phyloP scores from a whole-genome alignment of 2,329 filamentous ascomycete genomes.

The Aspergillus oerlinghausenensis region DNA sequence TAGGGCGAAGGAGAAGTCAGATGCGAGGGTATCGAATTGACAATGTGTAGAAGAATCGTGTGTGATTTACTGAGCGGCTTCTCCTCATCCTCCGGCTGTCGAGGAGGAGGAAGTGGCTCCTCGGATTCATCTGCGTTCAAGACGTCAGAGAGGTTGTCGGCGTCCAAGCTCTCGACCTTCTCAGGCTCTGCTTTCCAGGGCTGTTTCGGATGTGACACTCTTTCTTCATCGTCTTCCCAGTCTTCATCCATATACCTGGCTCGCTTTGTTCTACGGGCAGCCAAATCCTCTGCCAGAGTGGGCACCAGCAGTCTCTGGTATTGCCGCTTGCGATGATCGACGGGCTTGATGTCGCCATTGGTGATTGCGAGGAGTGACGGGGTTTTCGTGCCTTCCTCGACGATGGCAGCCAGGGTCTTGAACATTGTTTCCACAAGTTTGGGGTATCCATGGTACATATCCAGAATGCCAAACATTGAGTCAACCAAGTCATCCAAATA shows the following conservation, averaged over 20 bases:
- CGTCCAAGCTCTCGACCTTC: conserved; percentile 21
- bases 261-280: conserved; percentile 30
- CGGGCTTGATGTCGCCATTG: conserved; percentile 18
- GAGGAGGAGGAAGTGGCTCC: conserved; percentile 31
- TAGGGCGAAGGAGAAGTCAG: conserved; percentile 78
- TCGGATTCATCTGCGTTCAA: conserved; percentile 32
- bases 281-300: conserved; percentile 31
- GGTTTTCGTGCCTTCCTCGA: conserved; percentile 69
- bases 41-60: conserved; percentile 73
- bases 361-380: conserved; percentile 46
- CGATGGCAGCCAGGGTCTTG: conserved; percentile 72
- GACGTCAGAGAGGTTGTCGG: conserved; percentile 31
- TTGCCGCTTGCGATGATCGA: conserved; percentile 27
- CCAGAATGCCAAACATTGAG: conserved; percentile 87
- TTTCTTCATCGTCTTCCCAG: conserved; percentile 18
- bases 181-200: conserved; percentile 28
- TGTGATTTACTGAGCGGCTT: conserved; percentile 73
- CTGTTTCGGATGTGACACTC: conserved; percentile 25
- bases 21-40: conserved; percentile 81
- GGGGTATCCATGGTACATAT: conserved; percentile 91
- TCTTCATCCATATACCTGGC: conserved; percentile 17
- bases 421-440: conserved; percentile 82
- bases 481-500: conserved; percentile 89
- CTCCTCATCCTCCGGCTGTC: conserved; percentile 50
- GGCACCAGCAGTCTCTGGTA: conserved; percentile 28